Percentiles rank a stretch among this genome's conserved stretches.
Evolutionary conservation across 768 basidiomycete species (phyloP).

Genomic region (Coprinopsis strossmayeri): DNA sequence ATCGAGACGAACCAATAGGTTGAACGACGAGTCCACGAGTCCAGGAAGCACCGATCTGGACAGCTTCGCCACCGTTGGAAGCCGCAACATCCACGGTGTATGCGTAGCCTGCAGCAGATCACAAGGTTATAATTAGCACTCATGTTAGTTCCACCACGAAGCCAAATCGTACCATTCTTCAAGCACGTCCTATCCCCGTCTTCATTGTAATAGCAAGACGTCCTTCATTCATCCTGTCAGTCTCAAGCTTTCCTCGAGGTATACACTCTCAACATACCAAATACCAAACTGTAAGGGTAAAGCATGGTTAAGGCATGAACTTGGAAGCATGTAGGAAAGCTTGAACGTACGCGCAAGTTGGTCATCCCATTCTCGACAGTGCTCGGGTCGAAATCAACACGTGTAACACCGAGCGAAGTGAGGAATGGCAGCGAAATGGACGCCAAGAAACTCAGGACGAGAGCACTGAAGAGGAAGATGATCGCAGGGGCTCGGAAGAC

Average conservation of each 20-base stretch:
- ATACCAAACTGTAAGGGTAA: conserved; percentile 51
- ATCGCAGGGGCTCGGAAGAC: conserved; percentile 59
- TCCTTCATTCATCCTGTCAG: conserved; percentile 33
- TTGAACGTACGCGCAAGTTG: conserved; percentile 53
- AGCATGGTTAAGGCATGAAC: neutral
- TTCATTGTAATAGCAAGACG: conserved; percentile 46
- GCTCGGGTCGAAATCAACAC: conserved; percentile 40
- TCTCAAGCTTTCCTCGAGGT: neutral
- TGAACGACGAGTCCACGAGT: conserved; percentile 71
- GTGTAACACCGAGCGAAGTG: conserved; percentile 58
- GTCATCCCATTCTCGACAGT: conserved; percentile 27
- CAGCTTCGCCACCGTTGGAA: conserved; percentile 22
- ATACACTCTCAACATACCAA: conserved; percentile 38
- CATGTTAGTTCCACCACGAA: neutral
- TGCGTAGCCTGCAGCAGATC: conserved; percentile 39
- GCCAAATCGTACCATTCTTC: conserved; percentile 31
- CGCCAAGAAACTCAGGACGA: conserved; percentile 60
- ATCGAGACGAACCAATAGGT: conserved; percentile 58
- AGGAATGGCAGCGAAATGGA: conserved; percentile 70
- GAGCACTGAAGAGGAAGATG: conserved; percentile 45
- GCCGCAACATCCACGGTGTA: conserved; percentile 43
- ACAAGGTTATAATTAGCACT: neutral
- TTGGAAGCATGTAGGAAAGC: conserved; percentile 1
- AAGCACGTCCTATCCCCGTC: conserved; percentile 43
- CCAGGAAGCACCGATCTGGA: conserved; percentile 50